These are phyloP conservation scores for Kalmusia sp. DNA, from an alignment of 2,329 filamentous ascomycete species.

Conservation along the genomic window DNA sequence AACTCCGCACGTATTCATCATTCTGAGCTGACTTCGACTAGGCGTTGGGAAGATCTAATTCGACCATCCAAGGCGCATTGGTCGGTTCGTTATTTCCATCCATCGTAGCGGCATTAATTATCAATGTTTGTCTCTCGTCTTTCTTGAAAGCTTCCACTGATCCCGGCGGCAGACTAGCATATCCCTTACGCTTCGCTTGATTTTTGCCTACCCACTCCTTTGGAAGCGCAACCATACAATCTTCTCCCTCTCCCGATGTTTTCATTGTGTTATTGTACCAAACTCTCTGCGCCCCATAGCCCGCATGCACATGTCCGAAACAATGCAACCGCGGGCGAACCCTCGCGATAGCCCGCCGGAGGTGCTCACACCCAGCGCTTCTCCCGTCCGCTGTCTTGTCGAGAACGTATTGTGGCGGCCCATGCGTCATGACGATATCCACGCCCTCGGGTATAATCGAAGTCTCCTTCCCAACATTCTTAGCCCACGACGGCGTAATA, in stretches of 20 bases:
- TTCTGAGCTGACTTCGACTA: too few species aligned
- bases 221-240: constrained; percentile 16
- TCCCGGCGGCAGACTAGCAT: constrained; percentile 32
- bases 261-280: constrained; percentile 31
- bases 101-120: constrained; percentile 64
- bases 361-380: constrained; percentile 61
- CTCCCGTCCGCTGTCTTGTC: constrained; percentile 48
- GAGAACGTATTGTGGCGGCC: constrained; percentile 60
- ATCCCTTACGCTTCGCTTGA: constrained; percentile 28
- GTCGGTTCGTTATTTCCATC: constrained; percentile 53
- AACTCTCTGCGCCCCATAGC: constrained; percentile 41
- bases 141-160: constrained; percentile 26
- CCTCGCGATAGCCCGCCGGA: constrained; percentile 57
- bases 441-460: constrained; percentile 44
- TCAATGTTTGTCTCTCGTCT: constrained; percentile 57
- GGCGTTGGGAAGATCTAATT: constrained; percentile 50
- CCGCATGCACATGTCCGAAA: constrained; percentile 68
- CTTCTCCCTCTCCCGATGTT: constrained; percentile 4
- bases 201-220: constrained; percentile 32
- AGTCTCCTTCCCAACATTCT: constrained; percentile 22
- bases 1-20: too few species aligned
- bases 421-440: constrained; percentile 68
- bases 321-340: constrained; percentile 60
- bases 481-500: constrained; percentile 23
- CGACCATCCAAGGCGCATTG: constrained; percentile 62